Evolutionary conservation across 208 protist species (phyloP).

Genomic region (Tritrichomonas foetus): DNA sequence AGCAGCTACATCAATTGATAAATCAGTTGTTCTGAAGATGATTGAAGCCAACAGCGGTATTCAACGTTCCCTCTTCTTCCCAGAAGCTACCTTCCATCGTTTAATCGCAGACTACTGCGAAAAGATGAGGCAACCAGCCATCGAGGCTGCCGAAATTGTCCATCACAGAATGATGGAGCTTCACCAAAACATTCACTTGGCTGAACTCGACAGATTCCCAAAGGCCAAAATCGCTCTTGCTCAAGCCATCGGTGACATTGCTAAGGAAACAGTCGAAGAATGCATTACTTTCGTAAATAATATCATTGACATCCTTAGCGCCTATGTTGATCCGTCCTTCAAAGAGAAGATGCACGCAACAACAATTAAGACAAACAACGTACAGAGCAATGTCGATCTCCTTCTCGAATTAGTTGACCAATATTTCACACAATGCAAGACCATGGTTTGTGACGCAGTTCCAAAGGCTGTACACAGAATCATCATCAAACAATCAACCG

Average conservation of each 20-base stretch:
- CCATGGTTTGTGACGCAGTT: neutral
- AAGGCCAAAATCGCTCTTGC: neutral
- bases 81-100: neutral
- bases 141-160: conserved; percentile 32
- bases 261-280: neutral
- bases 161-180: conserved; percentile 16
- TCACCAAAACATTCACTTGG: neutral
- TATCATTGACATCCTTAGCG: neutral
- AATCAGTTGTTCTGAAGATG: neutral
- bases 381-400: neutral
- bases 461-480: conserved; percentile 27
- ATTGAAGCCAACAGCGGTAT: conserved; percentile 30
- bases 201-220: conserved; percentile 24
- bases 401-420: neutral
- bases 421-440: neutral
- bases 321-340: neutral
- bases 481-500: conserved; percentile 13
- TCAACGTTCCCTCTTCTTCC: conserved; percentile 8
- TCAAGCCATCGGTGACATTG: neutral
- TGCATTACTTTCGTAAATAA: conserved; percentile 17
- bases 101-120: neutral
- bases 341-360: neutral
- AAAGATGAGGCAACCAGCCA: neutral
- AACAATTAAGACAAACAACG: neutral
- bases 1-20: neutral